Conservation (phyloP, 1,284 basidiomycete genomes). For the Ustilago nuda region DNA sequence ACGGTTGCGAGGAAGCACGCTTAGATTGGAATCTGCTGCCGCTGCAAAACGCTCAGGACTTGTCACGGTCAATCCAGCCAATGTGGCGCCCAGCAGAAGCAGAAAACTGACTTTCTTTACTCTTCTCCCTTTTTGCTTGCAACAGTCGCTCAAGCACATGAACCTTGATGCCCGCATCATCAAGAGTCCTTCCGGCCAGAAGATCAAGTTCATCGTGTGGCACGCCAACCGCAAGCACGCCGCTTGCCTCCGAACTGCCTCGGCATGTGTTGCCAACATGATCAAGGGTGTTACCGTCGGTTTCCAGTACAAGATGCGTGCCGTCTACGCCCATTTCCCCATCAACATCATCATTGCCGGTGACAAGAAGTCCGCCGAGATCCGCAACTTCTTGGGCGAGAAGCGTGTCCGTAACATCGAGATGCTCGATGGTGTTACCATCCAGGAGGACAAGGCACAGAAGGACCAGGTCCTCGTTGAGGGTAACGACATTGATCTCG, state of each 20-base stretch:
- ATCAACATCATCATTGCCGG: conserved; percentile 98
- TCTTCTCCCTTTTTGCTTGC: conserved; percentile 70
- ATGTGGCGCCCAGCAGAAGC: background rate
- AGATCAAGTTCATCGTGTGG: conserved; percentile 95
- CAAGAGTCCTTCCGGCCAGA: conserved; percentile 73
- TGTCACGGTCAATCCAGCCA: conserved; percentile 1
- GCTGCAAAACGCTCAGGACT: conserved; percentile 1
- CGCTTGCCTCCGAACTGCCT: conserved; percentile 95
- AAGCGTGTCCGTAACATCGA: conserved; percentile 88
- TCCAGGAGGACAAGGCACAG: conserved; percentile 90
- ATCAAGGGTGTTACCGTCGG: conserved; percentile 87
- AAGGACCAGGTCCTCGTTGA: conserved; percentile 77
- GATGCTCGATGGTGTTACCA: conserved; percentile 89
- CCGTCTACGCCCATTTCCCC: conserved; percentile 99
- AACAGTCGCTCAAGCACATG: conserved; percentile 69
- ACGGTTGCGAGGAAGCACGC: background rate
- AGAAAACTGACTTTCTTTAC: conserved; percentile 16
- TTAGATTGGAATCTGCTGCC: background rate
- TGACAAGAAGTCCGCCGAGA: conserved; percentile 83
- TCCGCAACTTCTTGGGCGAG: conserved; percentile 98
- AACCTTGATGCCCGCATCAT: conserved; percentile 70
- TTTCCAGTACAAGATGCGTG: conserved; percentile 90
- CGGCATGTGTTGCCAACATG: conserved; percentile 96
- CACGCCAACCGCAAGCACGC: conserved; percentile 98
- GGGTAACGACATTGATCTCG: conserved; percentile 73